Base-by-base conservation (phyloP, 345 rosid genomes). In the Acer negundo region DNA sequence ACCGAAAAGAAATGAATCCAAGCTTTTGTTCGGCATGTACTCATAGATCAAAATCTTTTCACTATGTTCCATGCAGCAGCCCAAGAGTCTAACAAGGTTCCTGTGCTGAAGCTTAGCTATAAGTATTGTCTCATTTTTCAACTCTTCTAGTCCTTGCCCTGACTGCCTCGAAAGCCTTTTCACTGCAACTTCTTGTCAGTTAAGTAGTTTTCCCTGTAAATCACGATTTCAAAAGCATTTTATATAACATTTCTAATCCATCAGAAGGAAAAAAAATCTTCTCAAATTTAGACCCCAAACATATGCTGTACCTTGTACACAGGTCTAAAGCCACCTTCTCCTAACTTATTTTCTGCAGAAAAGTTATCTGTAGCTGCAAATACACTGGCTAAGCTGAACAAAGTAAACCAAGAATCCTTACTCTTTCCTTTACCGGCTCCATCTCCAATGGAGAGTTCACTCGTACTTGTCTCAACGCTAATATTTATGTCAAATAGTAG, bases 71-170 rank as follows among this genome's bases (percentile, higher is more conserved):
- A 85, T 74, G 85, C 91, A 88, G 59, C 84, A 88, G 55, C 91
- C 91, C 3, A 82, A 28, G 4, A 90, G 82, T 72, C 69, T 79
- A 20, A 87, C 89, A 63, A 87, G 91, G 77, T 85, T 89, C 69
- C 82, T 79, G 80, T 90, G 91, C 68, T 90, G 90, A n/a, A 90
- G 89, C 59, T 83, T 88, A 6, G 89, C 84, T 3, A 85, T 85
- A 49, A 86, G 78, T 69, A 77, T 4, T 2, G 81, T 88, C 75
- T 90, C 84, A 69, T 67, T 84, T 74, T 71, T 85, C 40, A 85
- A 82, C 84, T 85, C 85, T 16, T 78, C 73, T 19, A 67, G 49
- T n/a, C 91, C 93, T 82, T 89, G 87, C 13, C 91, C 83, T 0
- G 90, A 89, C 38, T 61, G 65, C 38, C 55, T 79, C 19, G 88